phyloP scores from a whole-genome alignment of 1,139 yeast genomes.

The Pichia sp. region DNA sequence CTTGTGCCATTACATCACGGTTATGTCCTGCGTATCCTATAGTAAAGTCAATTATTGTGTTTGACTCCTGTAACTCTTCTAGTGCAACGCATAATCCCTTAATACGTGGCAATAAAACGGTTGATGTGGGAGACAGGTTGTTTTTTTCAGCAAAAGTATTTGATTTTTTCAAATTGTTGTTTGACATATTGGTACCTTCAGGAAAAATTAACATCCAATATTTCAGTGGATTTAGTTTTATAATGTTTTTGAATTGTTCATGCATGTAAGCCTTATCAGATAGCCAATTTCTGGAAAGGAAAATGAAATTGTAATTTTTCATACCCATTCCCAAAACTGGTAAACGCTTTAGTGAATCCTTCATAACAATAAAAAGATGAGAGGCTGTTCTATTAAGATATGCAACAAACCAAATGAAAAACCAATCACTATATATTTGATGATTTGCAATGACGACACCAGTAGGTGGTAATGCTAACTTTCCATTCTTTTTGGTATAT shows the following conservation, averaged over 20 bases:
- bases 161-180: conserved; percentile 54
- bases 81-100: conserved; percentile 73
- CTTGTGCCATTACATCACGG: conserved; percentile 68
- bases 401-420: conserved; percentile 81
- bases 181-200: conserved; percentile 87
- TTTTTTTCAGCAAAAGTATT: conserved; percentile 46
- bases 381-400: conserved; percentile 63
- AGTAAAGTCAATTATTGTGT: conserved; percentile 73
- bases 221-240: conserved; percentile 14
- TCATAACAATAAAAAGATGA: conserved; percentile 63
- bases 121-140: conserved; percentile 33
- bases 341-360: conserved; percentile 65
- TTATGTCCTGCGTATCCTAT: conserved; percentile 70
- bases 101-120: conserved; percentile 71
- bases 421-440: conserved; percentile 94
- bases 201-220: conserved; percentile 70
- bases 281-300: conserved; percentile 80
- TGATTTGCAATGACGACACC: conserved; percentile 76
- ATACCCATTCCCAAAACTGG: conserved; percentile 88
- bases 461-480: conserved; percentile 35
- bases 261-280: conserved; percentile 57
- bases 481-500: conserved; percentile 18
- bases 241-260: conserved; percentile 40
- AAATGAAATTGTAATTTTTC: conserved; percentile 71
- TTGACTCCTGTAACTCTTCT: conserved; percentile 42